These are phyloP conservation scores for Monosporascus sp. DNA, from an alignment of 2,329 filamentous ascomycete species.

Conservation along the genomic window DNA sequence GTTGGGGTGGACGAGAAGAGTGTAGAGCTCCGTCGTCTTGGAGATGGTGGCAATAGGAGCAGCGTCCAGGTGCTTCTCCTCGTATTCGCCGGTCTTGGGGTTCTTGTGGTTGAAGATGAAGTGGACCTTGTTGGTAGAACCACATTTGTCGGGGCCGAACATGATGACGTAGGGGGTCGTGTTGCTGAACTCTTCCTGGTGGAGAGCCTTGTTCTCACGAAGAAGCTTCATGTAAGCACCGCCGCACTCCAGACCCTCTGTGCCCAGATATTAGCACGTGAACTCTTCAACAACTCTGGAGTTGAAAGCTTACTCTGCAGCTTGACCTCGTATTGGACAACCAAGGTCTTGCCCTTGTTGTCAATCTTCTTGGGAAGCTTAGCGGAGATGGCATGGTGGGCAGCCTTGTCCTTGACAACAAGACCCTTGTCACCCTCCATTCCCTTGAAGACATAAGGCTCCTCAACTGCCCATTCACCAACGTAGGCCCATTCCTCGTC, in stretches of 20 bases:
- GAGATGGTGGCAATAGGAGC: constrained; percentile 81
- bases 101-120: constrained; percentile 99
- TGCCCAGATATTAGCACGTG: constrained; percentile 26
- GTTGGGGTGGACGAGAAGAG: constrained; percentile 91
- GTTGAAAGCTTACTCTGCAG: constrained; percentile 73
- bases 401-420: constrained; percentile 95
- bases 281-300: not conserved
- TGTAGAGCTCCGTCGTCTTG: constrained; percentile 94
- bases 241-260: constrained; percentile 93
- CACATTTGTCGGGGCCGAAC: constrained; percentile 99
- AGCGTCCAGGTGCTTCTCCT: constrained; percentile 94
- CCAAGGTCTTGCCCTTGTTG: constrained; percentile 94
- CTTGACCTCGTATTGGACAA: constrained; percentile 99
- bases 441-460: constrained; percentile 83
- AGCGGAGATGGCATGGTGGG: constrained; percentile 98
- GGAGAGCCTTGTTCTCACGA: constrained; percentile 93
- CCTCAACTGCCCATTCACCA: constrained; percentile 94
- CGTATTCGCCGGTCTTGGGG: constrained; percentile 98
- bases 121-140: constrained; percentile 94
- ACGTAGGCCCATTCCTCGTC: constrained; percentile 98
- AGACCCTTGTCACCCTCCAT: constrained; percentile 94
- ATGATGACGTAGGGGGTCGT: constrained; percentile 97
- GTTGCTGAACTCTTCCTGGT: constrained; percentile 97
- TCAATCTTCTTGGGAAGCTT: constrained; percentile 96
- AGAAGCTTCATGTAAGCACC: constrained; percentile 99